Evolutionary conservation across 1,284 basidiomycete genomes (phyloP).

Genomic region (Ceratobasidium sp.): DNA sequence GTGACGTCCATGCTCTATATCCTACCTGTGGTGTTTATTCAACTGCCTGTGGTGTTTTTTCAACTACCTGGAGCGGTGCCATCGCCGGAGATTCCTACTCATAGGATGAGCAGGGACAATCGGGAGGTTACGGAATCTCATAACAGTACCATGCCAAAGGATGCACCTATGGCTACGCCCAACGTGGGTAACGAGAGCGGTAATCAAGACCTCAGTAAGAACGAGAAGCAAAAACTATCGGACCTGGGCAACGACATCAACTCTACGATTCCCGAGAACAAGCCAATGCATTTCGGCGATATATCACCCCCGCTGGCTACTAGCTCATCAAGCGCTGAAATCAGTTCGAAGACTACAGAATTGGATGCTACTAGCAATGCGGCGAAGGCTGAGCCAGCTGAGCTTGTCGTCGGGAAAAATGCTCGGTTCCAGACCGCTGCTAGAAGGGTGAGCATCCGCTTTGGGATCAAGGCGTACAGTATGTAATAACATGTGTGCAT

Average conservation of each 20-base stretch:
- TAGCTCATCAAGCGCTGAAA: no score
- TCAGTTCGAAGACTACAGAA: no score
- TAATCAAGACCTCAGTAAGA: background rate
- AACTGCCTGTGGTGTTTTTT: no score
- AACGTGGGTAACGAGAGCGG: background rate
- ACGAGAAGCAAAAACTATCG: slow-evolving; percentile 23
- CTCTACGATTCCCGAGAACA: no score
- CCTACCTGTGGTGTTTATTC: background rate
- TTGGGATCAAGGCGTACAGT: no score
- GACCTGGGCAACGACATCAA: no score
- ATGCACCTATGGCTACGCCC: background rate
- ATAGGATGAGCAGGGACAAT: background rate
- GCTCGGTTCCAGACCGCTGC: slow-evolving; percentile 1
- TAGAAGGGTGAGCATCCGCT: slow-evolving; percentile 8
- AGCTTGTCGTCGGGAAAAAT: background rate
- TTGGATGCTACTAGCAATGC: no score
- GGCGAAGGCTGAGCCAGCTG: slow-evolving; percentile 52
- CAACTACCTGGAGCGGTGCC: no score
- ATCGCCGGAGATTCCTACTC: background rate
- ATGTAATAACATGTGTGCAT: slow-evolving; percentile 7
- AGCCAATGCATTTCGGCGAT: no score
- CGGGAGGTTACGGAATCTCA: slow-evolving; percentile 25
- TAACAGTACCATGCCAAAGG: slow-evolving; percentile 4
- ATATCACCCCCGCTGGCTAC: no score
- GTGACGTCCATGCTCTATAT: background rate